These are phyloP conservation scores for Salvia rosmarinus DNA, from an alignment of 257 asterid genomes.

Conservation along the genomic window DNA sequence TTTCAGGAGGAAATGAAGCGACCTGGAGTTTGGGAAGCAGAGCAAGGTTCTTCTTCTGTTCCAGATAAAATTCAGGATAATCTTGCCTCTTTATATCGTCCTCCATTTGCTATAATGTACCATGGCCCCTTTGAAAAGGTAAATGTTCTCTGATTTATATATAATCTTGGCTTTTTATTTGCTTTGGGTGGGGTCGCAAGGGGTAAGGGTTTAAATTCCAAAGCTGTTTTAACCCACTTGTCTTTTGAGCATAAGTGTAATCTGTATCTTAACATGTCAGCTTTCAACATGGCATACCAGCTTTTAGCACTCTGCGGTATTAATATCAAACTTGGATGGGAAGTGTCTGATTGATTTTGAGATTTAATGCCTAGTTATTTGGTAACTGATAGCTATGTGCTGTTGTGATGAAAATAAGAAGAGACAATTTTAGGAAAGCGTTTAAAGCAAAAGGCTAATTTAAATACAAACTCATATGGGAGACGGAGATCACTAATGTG, in stretches of 20 bases:
- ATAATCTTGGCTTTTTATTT: constrained; percentile 10
- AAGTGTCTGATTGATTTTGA: not conserved
- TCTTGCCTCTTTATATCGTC: constrained; percentile 97
- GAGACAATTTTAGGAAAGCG: not conserved
- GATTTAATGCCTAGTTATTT: constrained; percentile 10
- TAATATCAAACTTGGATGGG: not conserved
- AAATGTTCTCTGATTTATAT: constrained; percentile 10
- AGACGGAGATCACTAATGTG: constrained; percentile 1
- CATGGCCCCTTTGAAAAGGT: constrained; percentile 95
- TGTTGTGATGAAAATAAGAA: not conserved
- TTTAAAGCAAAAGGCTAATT: constrained; percentile 3
- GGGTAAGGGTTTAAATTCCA: not conserved
- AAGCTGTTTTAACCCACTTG: not conserved
- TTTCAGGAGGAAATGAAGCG: constrained; percentile 90
- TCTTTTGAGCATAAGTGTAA: not conserved
- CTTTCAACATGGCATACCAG: not conserved
- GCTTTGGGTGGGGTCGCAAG: not conserved
- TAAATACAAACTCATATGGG: not conserved
- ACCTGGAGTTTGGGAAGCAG: constrained; percentile 85
- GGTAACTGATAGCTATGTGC: not conserved
- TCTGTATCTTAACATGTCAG: not conserved
- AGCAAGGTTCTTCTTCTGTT: constrained; percentile 65
- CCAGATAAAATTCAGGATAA: constrained; percentile 67
- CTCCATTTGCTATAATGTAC: constrained; percentile 89
- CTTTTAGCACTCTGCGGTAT: constrained; percentile 7